A percentile compares a stretch with the other conserved stretches of the same genome.
phyloP scores from a whole-genome alignment of 2,329 filamentous ascomycete genomes.

The Exophiala spinifera region DNA sequence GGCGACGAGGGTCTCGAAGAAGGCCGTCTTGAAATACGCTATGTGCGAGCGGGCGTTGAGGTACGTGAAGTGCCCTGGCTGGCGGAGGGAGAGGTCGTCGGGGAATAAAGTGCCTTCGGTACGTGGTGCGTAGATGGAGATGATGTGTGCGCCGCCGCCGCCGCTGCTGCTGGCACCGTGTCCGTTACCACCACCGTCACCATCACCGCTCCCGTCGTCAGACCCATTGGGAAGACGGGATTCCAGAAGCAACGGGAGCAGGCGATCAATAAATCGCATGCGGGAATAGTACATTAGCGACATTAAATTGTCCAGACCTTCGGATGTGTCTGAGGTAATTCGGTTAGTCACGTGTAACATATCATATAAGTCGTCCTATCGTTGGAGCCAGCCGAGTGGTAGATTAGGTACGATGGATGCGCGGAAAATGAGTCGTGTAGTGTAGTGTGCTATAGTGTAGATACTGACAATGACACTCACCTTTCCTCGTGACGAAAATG shows the following conservation, averaged over 20 bases:
- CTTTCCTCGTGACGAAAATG: slow-evolving; percentile 26
- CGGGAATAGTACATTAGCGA: slow-evolving; percentile 36
- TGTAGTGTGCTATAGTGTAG: no score
- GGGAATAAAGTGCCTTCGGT: slow-evolving; percentile 31
- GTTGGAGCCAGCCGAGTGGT: no score
- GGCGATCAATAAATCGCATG: slow-evolving; percentile 31
- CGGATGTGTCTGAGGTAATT: slow-evolving; percentile 32
- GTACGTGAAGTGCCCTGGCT: slow-evolving; percentile 29
- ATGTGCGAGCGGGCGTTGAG: slow-evolving; percentile 32
- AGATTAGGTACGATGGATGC: no score
- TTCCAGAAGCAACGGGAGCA: slow-evolving; percentile 31
- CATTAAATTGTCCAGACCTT: slow-evolving; percentile 33
- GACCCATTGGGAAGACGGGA: slow-evolving; percentile 7
- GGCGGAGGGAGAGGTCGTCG: slow-evolving; percentile 32
- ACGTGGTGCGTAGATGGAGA: slow-evolving; percentile 37
- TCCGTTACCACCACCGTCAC: slow-evolving; percentile 4
- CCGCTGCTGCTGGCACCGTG: no score
- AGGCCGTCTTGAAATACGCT: slow-evolving; percentile 35
- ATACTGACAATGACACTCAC: slow-evolving; percentile 10
- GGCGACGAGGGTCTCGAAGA: slow-evolving; percentile 33
- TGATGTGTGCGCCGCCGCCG: slow-evolving; percentile 23
- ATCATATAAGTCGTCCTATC: no score
- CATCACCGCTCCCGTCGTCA: no score
- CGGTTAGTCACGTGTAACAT: background rate
- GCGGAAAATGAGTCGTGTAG: no score